These are phyloP conservation scores for Elsinoe arachidis DNA, from an alignment of 2,329 filamentous ascomycete species.

Conservation along the genomic window DNA sequence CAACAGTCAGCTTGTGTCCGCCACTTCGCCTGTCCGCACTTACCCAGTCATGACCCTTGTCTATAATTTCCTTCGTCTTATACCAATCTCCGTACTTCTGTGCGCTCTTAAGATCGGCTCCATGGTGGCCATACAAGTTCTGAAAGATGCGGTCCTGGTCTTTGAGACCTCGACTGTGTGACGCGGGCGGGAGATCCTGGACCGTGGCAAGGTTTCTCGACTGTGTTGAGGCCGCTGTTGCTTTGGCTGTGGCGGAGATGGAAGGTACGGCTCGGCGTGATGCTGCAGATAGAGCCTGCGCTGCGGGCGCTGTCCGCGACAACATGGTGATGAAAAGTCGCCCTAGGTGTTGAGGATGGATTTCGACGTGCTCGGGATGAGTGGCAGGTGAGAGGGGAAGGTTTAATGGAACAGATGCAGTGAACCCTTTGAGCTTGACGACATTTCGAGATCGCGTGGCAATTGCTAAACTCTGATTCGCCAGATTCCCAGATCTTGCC, in stretches of 20 bases:
- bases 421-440: constrained; percentile 1
- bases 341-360: background rate
- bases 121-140: constrained; percentile 92
- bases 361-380: background rate
- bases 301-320: constrained; percentile 32
- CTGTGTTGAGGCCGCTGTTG: constrained; percentile 34
- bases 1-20: constrained; percentile 11
- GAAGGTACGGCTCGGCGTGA: constrained; percentile 35
- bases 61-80: constrained; percentile 96
- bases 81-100: constrained; percentile 99
- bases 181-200: constrained; percentile 46
- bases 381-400: background rate
- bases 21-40: constrained; percentile 17
- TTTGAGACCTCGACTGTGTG: constrained; percentile 73
- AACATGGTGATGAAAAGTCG: constrained; percentile 26
- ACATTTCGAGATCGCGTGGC: constrained; percentile 5
- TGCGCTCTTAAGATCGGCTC: constrained; percentile 81
- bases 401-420: background rate
- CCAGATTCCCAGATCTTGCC: background rate
- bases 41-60: constrained; percentile 94
- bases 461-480: constrained; percentile 2
- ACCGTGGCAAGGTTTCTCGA: constrained; percentile 60
- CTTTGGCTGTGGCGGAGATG: constrained; percentile 36
- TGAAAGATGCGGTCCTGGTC: constrained; percentile 99
- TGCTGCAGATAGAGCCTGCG: constrained; percentile 32